Evolutionary conservation across 2,329 filamentous ascomycete species (phyloP).

Genomic region (Verticillium klebahnii): DNA sequence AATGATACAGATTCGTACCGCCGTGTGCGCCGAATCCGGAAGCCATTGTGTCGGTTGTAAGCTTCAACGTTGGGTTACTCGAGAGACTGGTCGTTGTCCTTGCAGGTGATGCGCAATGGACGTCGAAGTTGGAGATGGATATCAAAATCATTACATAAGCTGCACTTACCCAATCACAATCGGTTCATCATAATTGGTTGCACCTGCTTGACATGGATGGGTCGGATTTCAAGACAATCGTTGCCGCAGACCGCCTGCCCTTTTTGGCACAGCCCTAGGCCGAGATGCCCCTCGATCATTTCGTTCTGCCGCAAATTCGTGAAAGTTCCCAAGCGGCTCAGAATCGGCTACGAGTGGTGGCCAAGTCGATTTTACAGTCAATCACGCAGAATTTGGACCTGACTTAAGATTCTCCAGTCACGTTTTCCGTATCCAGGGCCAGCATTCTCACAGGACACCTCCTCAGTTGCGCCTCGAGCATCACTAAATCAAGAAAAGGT

Average conservation of each 20-base stretch:
- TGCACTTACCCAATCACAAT: neutral
- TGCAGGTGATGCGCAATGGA: neutral
- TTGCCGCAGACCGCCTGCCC: neutral
- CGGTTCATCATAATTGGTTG: neutral
- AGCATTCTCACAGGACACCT: neutral
- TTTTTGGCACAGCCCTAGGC: neutral
- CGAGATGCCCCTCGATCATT: neutral
- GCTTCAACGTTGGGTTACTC: neutral
- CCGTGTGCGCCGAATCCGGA: constrained; percentile 79
- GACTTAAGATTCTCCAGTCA: neutral
- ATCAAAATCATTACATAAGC: neutral
- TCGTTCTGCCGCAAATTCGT: neutral
- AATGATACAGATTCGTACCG: constrained; percentile 48
- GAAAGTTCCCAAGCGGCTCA: neutral
- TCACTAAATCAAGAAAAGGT: neutral
- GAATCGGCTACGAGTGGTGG: neutral
- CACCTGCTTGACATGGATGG: neutral
- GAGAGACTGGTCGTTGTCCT: neutral
- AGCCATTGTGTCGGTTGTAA: constrained; percentile 51
- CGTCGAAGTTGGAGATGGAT: neutral
- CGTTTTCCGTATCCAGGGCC: neutral
- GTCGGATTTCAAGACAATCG: neutral
- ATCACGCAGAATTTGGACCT: neutral
- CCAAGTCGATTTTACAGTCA: neutral
- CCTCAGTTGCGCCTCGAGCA: neutral